Percentiles rank a stretch among this genome's conserved stretches.
phyloP scores from a whole-genome alignment of 2,329 filamentous ascomycete species.

The Diaporthe sp. region DNA sequence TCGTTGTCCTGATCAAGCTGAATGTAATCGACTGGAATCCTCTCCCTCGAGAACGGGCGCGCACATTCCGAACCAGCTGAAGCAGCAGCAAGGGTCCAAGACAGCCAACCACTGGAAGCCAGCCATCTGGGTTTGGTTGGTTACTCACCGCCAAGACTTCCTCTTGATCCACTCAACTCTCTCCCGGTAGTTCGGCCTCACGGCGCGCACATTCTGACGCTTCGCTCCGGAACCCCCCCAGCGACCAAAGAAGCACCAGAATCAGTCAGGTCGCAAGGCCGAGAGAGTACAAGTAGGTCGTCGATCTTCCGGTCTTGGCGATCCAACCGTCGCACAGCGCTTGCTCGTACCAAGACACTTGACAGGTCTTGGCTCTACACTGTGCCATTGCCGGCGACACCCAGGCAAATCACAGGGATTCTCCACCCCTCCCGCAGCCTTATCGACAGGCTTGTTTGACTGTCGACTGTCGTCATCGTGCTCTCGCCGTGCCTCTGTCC shows the following conservation, averaged over 20 bases:
- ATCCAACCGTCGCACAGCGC: conserved; percentile 16
- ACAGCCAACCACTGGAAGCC: neutral
- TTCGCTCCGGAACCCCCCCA: neutral
- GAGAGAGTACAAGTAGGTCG: conserved; percentile 13
- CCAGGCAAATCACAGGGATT: conserved; percentile 15
- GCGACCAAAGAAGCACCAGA: neutral
- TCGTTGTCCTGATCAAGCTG: neutral
- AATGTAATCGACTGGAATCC: neutral
- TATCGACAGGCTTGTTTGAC: conserved; percentile 10
- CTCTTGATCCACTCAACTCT: neutral
- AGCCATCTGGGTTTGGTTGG: neutral
- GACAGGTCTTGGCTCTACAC: conserved; percentile 30
- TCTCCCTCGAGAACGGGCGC: neutral
- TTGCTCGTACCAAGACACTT: conserved; percentile 22
- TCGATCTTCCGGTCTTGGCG: conserved; percentile 29
- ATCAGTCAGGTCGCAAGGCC: neutral
- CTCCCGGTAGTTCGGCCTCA: neutral
- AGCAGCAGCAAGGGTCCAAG: conserved; percentile 5
- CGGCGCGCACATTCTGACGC: neutral
- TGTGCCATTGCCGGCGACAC: conserved; percentile 4
- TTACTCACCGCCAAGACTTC: conserved; percentile 16
- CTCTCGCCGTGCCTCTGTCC: neutral
- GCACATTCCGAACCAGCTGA: conserved; percentile 2
- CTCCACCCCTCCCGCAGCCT: conserved; percentile 17
- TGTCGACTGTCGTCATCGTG: conserved; percentile 32